phyloP scores from a whole-genome alignment of 1,139 yeast genomes.

The Yamadazyma epiphylla region DNA sequence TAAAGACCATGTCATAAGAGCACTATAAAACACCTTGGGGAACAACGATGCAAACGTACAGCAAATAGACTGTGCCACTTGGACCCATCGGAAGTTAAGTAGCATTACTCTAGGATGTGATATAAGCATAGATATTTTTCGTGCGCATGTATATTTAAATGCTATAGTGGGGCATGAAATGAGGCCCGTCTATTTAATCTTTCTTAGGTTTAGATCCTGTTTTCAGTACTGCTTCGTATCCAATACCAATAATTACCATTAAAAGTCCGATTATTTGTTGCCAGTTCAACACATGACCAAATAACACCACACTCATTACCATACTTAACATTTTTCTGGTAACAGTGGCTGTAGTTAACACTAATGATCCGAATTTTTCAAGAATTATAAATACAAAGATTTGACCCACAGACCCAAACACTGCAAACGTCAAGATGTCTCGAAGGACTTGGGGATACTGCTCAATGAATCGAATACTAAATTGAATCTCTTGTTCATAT shows the following conservation, averaged over 20 bases:
- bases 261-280: constrained; percentile 77
- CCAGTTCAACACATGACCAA: constrained; percentile 64
- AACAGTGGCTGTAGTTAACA: constrained; percentile 88
- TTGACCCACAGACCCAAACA: constrained; percentile 90
- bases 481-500: constrained; percentile 40
- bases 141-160: no score
- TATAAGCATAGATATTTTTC: constrained; percentile 22
- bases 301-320: constrained; percentile 81
- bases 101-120: constrained; percentile 20
- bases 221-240: constrained; percentile 25
- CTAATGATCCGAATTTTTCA: constrained; percentile 78
- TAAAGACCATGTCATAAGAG: constrained; percentile 56
- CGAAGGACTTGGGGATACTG: constrained; percentile 38
- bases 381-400: constrained; percentile 83
- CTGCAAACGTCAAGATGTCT: constrained; percentile 65
- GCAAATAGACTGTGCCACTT: constrained; percentile 26
- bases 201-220: constrained; percentile 1
- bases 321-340: constrained; percentile 95
- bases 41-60: constrained; percentile 49
- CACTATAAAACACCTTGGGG: constrained; percentile 56
- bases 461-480: constrained; percentile 46
- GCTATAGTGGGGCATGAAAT: no score
- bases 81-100: constrained; percentile 13
- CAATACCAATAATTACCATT: constrained; percentile 74
- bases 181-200: not conserved